Conservation (phyloP, 352 stramenopile genomes). For the Phytophthora cactorum region DNA sequence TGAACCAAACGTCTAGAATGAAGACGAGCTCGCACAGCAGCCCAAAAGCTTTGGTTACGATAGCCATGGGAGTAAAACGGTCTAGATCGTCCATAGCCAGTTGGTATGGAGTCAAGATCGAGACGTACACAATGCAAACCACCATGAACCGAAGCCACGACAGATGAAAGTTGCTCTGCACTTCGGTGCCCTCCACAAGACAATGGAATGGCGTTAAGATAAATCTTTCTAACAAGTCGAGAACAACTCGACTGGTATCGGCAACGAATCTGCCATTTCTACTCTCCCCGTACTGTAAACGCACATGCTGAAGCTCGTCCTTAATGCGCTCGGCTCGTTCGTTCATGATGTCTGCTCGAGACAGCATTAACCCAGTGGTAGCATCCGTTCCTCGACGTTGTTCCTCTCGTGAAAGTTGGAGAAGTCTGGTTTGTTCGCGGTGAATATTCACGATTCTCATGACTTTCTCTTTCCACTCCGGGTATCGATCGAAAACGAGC, state of each 20-base stretch:
- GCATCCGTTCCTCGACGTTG: conserved; percentile 19
- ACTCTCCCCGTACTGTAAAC: conserved; percentile 12
- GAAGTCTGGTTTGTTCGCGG: conserved; percentile 53
- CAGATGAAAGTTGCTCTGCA: conserved; percentile 54
- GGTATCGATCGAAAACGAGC: conserved; percentile 50
- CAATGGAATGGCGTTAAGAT: conserved; percentile 7
- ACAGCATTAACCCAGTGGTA: conserved; percentile 16
- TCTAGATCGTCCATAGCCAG: conserved; percentile 46
- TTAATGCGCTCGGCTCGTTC: conserved; percentile 44
- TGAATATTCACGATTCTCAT: conserved; percentile 65
- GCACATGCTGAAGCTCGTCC: conserved; percentile 23
- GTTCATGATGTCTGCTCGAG: conserved; percentile 41
- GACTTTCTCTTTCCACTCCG: conserved; percentile 70
- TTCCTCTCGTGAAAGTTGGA: conserved; percentile 30
- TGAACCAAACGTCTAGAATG: conserved; percentile 59
- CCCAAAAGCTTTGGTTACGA: conserved; percentile 21
- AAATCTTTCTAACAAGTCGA: conserved; percentile 11
- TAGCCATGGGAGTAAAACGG: conserved; percentile 18
- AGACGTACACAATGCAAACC: conserved; percentile 46
- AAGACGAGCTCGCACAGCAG: conserved; percentile 55
- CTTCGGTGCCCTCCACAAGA: conserved; percentile 27
- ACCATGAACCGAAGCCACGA: conserved; percentile 48
- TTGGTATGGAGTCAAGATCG: conserved; percentile 54
- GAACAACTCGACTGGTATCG: neutral
- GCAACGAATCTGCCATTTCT: neutral